Evolutionary conservation across 2,329 filamentous ascomycete genomes (phyloP).

Genomic region (Penicillium sp.): DNA sequence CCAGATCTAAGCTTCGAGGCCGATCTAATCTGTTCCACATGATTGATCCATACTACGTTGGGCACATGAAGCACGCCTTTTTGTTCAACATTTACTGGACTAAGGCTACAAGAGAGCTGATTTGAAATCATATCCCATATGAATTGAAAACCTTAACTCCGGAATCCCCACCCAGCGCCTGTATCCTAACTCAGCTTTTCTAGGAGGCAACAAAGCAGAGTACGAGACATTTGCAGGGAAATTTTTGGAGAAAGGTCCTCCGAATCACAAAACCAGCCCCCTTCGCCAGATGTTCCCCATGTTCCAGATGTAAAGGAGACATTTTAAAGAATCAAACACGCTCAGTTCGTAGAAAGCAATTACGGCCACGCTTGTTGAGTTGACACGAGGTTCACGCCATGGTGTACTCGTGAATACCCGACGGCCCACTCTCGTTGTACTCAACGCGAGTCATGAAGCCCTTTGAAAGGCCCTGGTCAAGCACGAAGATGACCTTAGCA

Average conservation of each 20-base stretch:
- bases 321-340: conserved; percentile 4
- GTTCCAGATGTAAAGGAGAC: background rate
- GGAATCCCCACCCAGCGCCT: conserved; percentile 21
- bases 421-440: conserved; percentile 68
- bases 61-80: too few species aligned
- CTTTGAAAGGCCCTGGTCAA: conserved; percentile 67
- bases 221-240: conserved; percentile 16
- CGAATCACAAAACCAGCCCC: conserved; percentile 4
- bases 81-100: too few species aligned
- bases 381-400: conserved; percentile 29
- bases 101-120: background rate
- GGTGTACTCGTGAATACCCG: conserved; percentile 61
- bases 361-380: conserved; percentile 2
- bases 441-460: conserved; percentile 69
- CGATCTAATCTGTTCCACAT: background rate
- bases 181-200: conserved; percentile 21
- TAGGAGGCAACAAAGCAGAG: conserved; percentile 23
- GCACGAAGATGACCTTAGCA: conserved; percentile 71
- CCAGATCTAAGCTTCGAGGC: background rate
- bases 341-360: conserved; percentile 16
- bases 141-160: conserved; percentile 24
- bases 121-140: conserved; percentile 6
- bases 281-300: conserved; percentile 13
- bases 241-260: conserved; percentile 9
- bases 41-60: too few species aligned